Conservation (phyloP, 176 grass and related monocot genomes). For the Sorghum bicolor region DNA sequence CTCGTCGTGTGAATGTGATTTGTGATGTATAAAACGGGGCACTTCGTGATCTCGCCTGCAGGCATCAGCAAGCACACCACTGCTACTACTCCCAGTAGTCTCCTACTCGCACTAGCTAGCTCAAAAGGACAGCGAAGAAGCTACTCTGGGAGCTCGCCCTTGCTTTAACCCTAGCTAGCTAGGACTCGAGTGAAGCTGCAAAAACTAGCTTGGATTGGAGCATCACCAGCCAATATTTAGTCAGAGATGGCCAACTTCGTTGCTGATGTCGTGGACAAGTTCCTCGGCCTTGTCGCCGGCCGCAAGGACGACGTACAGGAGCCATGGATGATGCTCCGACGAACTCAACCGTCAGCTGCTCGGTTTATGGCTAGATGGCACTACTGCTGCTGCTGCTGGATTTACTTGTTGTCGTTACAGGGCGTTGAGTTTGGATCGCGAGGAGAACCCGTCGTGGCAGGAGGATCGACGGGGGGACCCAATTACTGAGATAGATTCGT, state of each 20-base stretch:
- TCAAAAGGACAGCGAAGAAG: neutral
- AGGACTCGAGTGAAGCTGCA: neutral
- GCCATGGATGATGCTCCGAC: neutral
- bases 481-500: neutral
- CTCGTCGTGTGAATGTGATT: neutral
- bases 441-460: neutral
- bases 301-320: constrained; percentile 4
- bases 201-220: no score
- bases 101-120: neutral
- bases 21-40: constrained; percentile 21
- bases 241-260: constrained; percentile 30
- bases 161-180: neutral
- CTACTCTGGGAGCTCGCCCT: neutral
- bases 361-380: neutral
- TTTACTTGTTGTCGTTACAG: neutral
- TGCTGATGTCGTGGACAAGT: constrained; percentile 23
- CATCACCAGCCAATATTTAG: no score
- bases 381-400: neutral
- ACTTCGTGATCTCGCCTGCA: neutral
- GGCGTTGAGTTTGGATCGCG: neutral
- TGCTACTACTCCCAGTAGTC: neutral
- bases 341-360: neutral
- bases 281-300: neutral
- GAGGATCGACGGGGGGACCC: neutral
- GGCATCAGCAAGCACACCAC: neutral